Evolutionary conservation across 2,329 filamentous ascomycete species (phyloP), one percentile per base, ranked within the genome.

Genomic region (Phaeosphaeriaceae sp.): DNA sequence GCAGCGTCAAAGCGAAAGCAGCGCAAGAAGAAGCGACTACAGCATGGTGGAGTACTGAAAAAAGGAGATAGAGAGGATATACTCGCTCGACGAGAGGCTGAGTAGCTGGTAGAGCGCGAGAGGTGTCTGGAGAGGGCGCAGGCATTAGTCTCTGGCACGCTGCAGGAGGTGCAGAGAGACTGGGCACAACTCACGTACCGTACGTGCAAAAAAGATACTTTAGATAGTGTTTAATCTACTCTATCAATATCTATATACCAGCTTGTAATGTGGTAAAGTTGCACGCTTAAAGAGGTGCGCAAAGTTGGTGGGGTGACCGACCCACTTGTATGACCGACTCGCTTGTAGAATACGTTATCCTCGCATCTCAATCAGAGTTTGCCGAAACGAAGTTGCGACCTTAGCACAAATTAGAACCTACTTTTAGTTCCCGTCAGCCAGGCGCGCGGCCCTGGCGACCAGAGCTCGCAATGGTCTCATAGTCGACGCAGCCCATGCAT

Each of bases 141-240:
- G 50, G 41, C 44, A 47, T 30, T 33, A 48, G 45, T 44, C 40
- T 52, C 40, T 42, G 16, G 42, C 48, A 33, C 44, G 48, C 48
- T 55, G 48, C 21, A 54, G 9, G 16, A 50, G 41, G 32, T 57
- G 54, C 21, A 54, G 47, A 42, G 46, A 57, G 48, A 28, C 48
- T 50, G 30, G 51, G 15, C 42, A 58, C 35, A 58, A 52, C 45
- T 42, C 35, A 45, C 44, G 51, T n/a, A n/a, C n/a, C n/a, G n/a
- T 45, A 58, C 50, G 20, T 57, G 45, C 33, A 46, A 47, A 45
- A 51, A 52, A 35, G 38, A 54, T 42, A 42, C 42, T 45, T 36
- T n/a, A n/a, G n/a, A n/a, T 50, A 50, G 47, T 57, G 17, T 37
- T 49, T 52, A 52, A 44, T 44, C 12, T 49, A 52, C 46, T 49